phyloP scores from a whole-genome alignment of 2,329 filamentous ascomycete genomes.

The Nemania sp. region DNA sequence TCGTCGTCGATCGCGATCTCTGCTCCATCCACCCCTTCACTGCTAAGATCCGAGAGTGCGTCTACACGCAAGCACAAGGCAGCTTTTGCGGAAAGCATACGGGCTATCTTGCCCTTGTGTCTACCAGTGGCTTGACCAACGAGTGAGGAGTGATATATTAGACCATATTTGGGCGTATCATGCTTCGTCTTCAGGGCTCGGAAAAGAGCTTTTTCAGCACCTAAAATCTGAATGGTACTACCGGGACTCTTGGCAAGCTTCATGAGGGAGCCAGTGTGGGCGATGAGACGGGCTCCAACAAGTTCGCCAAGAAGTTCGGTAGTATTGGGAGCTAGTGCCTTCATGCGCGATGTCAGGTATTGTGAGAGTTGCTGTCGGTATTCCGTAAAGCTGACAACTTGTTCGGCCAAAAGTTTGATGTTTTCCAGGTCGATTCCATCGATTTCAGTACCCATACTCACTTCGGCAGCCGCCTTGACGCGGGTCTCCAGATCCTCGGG shows the following conservation, averaged over 20 bases:
- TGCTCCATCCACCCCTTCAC: constrained; percentile 58
- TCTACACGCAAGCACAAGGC: constrained; percentile 93
- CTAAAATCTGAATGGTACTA: constrained; percentile 96
- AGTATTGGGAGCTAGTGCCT: constrained; percentile 93
- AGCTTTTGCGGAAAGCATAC: constrained; percentile 92
- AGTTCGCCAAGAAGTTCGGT: constrained; percentile 91
- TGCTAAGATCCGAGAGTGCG: constrained; percentile 77
- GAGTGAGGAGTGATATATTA: constrained; percentile 88
- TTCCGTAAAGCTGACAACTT: constrained; percentile 89
- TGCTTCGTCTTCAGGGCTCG: constrained; percentile 98
- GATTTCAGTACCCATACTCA: constrained; percentile 98
- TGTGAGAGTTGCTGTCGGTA: constrained; percentile 85
- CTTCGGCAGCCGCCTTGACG: constrained; percentile 91
- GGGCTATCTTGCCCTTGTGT: constrained; percentile 99
- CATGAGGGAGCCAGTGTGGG: constrained; percentile 91
- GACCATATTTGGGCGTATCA: constrained; percentile 97
- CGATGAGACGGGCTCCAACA: constrained; percentile 91
- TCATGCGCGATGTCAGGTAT: constrained; percentile 92
- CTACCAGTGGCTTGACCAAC: constrained; percentile 96
- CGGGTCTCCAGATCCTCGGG: constrained; percentile 93
- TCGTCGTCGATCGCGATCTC: constrained; percentile 76
- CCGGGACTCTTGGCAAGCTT: constrained; percentile 93
- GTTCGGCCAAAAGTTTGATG: constrained; percentile 87
- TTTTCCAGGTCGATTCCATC: constrained; percentile 89
- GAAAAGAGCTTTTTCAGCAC: constrained; percentile 98